A percentile compares a stretch with the other conserved stretches of the same genome.
These are phyloP conservation scores for Cyamopsis tetragonoloba DNA, from an alignment of 306 rosid species.

Conservation along the genomic window DNA sequence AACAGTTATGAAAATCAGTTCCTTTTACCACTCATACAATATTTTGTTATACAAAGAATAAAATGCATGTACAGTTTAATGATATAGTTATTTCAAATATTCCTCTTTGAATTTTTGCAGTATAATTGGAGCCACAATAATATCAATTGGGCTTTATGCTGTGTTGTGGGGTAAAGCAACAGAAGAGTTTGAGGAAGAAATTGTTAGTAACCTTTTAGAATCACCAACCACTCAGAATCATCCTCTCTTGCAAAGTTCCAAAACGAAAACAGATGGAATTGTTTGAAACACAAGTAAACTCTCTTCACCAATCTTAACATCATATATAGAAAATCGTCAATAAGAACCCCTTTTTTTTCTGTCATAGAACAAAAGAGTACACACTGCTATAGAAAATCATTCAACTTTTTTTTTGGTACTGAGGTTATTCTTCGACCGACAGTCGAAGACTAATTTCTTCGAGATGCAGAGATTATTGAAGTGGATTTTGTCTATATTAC, in stretches of 20 bases:
- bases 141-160: conserved; percentile 75
- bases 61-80: background rate
- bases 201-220: conserved; percentile 34
- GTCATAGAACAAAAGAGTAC: too few relatives aligned
- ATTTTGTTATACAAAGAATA: background rate
- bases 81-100: background rate
- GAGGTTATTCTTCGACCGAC: too few relatives aligned
- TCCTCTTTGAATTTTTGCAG: conserved; percentile 39
- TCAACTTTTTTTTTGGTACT: too few relatives aligned
- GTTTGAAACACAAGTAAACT: background rate
- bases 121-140: conserved; percentile 70
- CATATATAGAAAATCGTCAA: too few relatives aligned
- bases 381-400: too few relatives aligned
- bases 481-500: too few relatives aligned
- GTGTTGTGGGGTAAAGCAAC: conserved; percentile 87
- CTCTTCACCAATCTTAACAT: too few relatives aligned
- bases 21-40: too few relatives aligned
- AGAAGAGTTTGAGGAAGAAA: conserved; percentile 49
- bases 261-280: conserved; percentile 16
- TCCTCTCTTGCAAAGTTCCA: conserved; percentile 59
- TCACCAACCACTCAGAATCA: conserved; percentile 46
- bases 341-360: too few relatives aligned
- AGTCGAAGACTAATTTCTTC: too few relatives aligned
- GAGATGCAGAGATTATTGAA: too few relatives aligned
- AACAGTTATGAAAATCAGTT: too few relatives aligned